phyloP scores from a whole-genome alignment of 495 filamentous ascomycete species.

The Parathielavia appendiculata region DNA sequence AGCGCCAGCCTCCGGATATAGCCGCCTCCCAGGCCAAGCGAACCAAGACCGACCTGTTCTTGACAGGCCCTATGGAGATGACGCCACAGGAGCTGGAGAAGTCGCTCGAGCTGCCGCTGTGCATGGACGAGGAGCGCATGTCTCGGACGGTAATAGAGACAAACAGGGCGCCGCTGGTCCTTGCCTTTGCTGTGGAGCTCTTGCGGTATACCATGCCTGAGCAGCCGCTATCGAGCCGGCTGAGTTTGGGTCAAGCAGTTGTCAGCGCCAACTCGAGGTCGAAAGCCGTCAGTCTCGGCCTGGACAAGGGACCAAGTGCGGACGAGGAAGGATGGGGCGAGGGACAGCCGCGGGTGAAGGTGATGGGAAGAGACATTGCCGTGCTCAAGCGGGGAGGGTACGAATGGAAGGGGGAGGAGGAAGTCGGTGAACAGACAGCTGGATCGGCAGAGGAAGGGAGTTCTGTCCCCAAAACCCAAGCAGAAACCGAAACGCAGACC shows the following conservation, averaged over 20 bases:
- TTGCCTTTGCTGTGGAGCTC: constrained; percentile 72
- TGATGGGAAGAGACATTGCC: constrained; percentile 66
- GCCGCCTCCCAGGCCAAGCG: constrained; percentile 37
- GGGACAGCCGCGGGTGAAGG: constrained; percentile 63
- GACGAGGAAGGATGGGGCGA: constrained; percentile 69
- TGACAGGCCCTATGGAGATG: constrained; percentile 35
- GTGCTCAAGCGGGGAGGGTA: constrained; percentile 76
- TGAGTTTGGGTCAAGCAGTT: constrained; percentile 74
- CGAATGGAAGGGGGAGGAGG: constrained; percentile 51
- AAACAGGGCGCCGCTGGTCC: constrained; percentile 73
- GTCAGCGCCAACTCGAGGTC: constrained; percentile 71
- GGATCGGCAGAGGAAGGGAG: constrained; percentile 6
- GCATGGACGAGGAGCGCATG: constrained; percentile 55
- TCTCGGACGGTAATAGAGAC: constrained; percentile 56
- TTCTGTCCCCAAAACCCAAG: constrained; percentile 17
- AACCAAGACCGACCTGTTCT: constrained; percentile 35
- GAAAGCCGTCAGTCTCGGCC: constrained; percentile 67
- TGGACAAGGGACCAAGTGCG: constrained; percentile 60
- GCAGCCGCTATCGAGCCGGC: constrained; percentile 72
- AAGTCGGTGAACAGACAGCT: constrained; percentile 26
- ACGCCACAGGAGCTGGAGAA: constrained; percentile 61
- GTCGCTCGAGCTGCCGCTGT: constrained; percentile 57
- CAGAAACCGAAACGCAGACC: constrained; percentile 15
- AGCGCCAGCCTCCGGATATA: constrained; percentile 32
- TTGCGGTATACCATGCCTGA: constrained; percentile 75